A percentile compares a stretch with the other conserved stretches of the same genome.
These are phyloP conservation scores for Dendrobium chrysotoxum DNA, from an alignment of 106 monocot species.

Conservation along the genomic window DNA sequence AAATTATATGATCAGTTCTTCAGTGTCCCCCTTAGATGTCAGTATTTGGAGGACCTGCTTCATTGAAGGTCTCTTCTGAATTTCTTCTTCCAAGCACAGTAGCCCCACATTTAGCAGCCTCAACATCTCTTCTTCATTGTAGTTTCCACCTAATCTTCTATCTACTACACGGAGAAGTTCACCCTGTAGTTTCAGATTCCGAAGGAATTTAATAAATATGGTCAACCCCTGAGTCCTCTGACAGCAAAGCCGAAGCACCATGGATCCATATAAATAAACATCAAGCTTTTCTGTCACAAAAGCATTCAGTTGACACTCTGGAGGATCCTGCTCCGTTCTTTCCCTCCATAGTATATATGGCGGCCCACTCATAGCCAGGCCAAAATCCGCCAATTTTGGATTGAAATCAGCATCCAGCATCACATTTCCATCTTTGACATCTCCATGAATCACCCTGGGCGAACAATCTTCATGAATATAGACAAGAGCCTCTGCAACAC, in stretches of 20 bases:
- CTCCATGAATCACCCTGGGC: conserved; percentile 63
- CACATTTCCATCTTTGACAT: conserved; percentile 78
- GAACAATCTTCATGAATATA: conserved; percentile 80
- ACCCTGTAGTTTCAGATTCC: not conserved
- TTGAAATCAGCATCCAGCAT: conserved; percentile 65
- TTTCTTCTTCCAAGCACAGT: not conserved
- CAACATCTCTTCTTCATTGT: not conserved
- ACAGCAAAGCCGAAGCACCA: conserved; percentile 2
- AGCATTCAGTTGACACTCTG: not conserved
- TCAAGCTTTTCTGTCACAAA: not conserved
- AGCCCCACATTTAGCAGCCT: not conserved
- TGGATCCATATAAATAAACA: not conserved
- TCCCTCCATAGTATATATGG: not conserved
- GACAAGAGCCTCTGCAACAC: conserved; percentile 42
- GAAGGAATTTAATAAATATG: not conserved
- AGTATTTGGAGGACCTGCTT: not conserved
- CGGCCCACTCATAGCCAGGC: conserved; percentile 30
- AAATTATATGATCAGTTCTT: no score
- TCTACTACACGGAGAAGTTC: not conserved
- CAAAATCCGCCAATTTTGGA: conserved; percentile 71
- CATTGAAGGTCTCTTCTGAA: not conserved
- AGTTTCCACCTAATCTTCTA: not conserved
- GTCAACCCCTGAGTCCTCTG: not conserved
- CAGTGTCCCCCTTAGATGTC: no score
- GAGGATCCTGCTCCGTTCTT: not conserved